Evolutionary conservation across 2,329 filamentous ascomycete genomes (phyloP).

Genomic region (Hortaea werneckii): DNA sequence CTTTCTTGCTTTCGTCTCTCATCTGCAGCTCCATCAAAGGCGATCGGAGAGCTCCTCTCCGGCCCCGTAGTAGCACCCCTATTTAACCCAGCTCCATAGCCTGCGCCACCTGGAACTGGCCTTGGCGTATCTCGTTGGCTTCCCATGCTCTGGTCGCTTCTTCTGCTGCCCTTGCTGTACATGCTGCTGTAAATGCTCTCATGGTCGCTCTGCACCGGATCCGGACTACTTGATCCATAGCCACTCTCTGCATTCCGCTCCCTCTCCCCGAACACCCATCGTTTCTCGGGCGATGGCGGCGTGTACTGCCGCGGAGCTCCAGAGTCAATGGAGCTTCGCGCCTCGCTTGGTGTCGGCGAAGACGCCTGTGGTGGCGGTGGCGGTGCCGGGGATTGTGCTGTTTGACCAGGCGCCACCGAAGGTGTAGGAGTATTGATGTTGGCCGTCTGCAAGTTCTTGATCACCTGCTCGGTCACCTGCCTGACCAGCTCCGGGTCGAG

Average conservation of each 20-base stretch:
- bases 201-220: slow-evolving; percentile 17
- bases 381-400: slow-evolving; percentile 15
- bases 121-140: slow-evolving; percentile 14
- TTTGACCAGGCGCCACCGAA: slow-evolving; percentile 18
- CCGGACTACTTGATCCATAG: slow-evolving; percentile 28
- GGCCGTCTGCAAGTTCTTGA: slow-evolving; percentile 24
- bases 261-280: not conserved
- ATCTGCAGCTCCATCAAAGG: not conserved
- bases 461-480: slow-evolving; percentile 46
- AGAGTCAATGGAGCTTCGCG: slow-evolving; percentile 33
- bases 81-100: slow-evolving; percentile 4
- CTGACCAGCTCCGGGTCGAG: slow-evolving; percentile 52
- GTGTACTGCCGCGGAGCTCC: slow-evolving; percentile 41
- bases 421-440: slow-evolving; percentile 14
- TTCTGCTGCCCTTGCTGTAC: slow-evolving; percentile 12
- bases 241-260: slow-evolving; percentile 5
- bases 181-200: slow-evolving; percentile 4
- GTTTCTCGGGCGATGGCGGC: slow-evolving; percentile 41
- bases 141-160: slow-evolving; percentile 10
- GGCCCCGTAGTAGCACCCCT: slow-evolving; percentile 9
- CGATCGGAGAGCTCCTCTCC: not conserved
- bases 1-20: slow-evolving; percentile 8
- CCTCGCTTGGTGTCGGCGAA: slow-evolving; percentile 21
- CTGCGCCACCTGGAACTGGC: slow-evolving; percentile 5
- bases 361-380: slow-evolving; percentile 20